Percentiles rank a stretch among this genome's conserved stretches.
Evolutionary conservation across 257 asterid species (phyloP).

Genomic region (Parsonsia alboflavescens): DNA sequence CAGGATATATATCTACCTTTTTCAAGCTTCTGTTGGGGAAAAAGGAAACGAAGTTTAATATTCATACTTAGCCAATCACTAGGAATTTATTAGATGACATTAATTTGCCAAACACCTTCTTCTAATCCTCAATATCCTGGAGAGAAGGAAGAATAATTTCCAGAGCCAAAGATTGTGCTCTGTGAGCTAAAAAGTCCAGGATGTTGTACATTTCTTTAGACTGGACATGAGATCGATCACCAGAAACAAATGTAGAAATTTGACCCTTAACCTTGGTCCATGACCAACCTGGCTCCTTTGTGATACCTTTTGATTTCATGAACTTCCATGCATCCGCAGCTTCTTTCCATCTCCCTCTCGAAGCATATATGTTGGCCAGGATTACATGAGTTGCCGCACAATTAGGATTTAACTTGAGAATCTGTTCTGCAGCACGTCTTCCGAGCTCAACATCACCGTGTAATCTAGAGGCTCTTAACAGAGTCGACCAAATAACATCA

Average conservation of each 20-base stretch:
- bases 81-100: neutral
- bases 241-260: slow-evolving; percentile 62
- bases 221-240: slow-evolving; percentile 55
- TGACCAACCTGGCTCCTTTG: slow-evolving; percentile 94
- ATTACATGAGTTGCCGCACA: slow-evolving; percentile 78
- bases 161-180: slow-evolving; percentile 24
- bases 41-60: neutral
- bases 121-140: slow-evolving; percentile 8
- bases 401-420: slow-evolving; percentile 59
- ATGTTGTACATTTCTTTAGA: slow-evolving; percentile 43
- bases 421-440: slow-evolving; percentile 55
- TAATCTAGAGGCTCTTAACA: slow-evolving; percentile 70
- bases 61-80: neutral
- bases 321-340: slow-evolving; percentile 73
- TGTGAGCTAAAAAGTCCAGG: slow-evolving; percentile 47
- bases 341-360: slow-evolving; percentile 68
- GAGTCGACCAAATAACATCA: slow-evolving; percentile 83
- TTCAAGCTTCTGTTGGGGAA: neutral
- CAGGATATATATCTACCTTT: neutral
- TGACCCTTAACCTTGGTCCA: slow-evolving; percentile 61
- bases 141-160: slow-evolving; percentile 31
- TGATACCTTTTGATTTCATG: slow-evolving; percentile 74
- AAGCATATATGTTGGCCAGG: slow-evolving; percentile 72
- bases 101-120: neutral
- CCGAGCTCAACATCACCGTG: slow-evolving; percentile 73